Percentiles rank a stretch among this genome's conserved stretches.
Evolutionary conservation across 495 filamentous ascomycete species (phyloP).

Genomic region (Parathielavia hyrcaniae): DNA sequence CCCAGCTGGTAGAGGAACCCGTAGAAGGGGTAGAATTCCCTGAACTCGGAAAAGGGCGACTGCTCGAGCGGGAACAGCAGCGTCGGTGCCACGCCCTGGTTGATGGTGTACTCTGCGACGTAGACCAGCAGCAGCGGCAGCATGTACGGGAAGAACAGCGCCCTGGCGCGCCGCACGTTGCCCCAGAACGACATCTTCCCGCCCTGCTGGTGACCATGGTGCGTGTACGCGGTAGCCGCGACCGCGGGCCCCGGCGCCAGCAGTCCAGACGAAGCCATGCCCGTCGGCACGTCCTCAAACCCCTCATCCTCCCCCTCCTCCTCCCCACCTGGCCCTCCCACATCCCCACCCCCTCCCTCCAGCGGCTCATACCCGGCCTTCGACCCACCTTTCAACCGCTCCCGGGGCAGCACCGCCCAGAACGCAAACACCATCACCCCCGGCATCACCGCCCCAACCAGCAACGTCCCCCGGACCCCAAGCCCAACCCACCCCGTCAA

Average conservation of each 20-base stretch:
- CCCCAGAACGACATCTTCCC: conserved; percentile 37
- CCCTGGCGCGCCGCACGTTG: conserved; percentile 41
- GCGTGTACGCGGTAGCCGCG: conserved; percentile 27
- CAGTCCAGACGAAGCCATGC: conserved; percentile 33
- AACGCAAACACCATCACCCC: conserved; percentile 78
- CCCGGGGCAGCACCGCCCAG: conserved; percentile 68
- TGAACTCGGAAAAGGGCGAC: conserved; percentile 72
- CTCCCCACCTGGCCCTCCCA: conserved; percentile 31
- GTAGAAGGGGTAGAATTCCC: conserved; percentile 87
- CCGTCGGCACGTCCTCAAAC: conserved; percentile 31
- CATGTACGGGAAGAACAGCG: conserved; percentile 60
- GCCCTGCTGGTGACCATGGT: conserved; percentile 11
- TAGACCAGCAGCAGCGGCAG: conserved; percentile 87
- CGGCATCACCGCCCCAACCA: conserved; percentile 72
- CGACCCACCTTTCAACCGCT: conserved; percentile 41
- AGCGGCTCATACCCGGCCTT: conserved; percentile 41
- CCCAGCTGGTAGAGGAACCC: conserved; percentile 87
- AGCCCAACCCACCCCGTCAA: conserved; percentile 73
- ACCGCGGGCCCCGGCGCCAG: conserved; percentile 31
- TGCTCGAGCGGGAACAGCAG: conserved; percentile 73
- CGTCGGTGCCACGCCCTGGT: conserved; percentile 84
- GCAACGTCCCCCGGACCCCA: conserved; percentile 60
- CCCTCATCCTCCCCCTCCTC: conserved; percentile 35
- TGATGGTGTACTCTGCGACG: conserved; percentile 92
- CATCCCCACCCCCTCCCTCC: conserved; percentile 26